These are phyloP conservation scores for Ogataea zsoltii DNA, from an alignment of 805 yeast genomes.

Conservation along the genomic window DNA sequence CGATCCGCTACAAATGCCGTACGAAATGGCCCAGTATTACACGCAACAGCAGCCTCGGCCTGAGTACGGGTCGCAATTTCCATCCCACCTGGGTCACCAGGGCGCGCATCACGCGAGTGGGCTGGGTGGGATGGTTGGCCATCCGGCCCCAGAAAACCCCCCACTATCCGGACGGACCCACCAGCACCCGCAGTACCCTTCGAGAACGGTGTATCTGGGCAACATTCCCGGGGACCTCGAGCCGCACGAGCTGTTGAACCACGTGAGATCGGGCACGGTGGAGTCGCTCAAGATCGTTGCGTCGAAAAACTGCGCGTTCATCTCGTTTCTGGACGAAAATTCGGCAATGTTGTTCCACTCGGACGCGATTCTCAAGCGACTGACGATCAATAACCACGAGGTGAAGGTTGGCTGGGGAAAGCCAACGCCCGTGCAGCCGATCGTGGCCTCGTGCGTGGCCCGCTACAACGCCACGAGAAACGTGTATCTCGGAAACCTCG, in stretches of 20 bases:
- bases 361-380: conserved; percentile 83
- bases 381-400: conserved; percentile 77
- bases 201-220: conserved; percentile 88
- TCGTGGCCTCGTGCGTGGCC: conserved; percentile 72
- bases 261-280: conserved; percentile 86
- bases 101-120: too few species aligned
- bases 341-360: conserved; percentile 90
- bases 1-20: neutral
- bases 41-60: too few species aligned
- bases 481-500: conserved; percentile 80
- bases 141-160: conserved; percentile 6
- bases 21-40: neutral
- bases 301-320: conserved; percentile 83
- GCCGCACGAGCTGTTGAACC: conserved; percentile 80
- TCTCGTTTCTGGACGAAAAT: conserved; percentile 85
- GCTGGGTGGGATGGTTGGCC: too few species aligned
- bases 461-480: conserved; percentile 92
- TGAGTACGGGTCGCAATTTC: neutral
- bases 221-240: conserved; percentile 82
- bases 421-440: conserved; percentile 69
- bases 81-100: too few species aligned
- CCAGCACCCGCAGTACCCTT: conserved; percentile 30
- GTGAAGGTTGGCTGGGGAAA: conserved; percentile 94
- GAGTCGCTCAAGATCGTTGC: conserved; percentile 81
- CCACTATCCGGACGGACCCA: conserved; percentile 2